Percentiles rank a stretch among this genome's conserved stretches.
phyloP scores from a whole-genome alignment of 495 filamentous ascomycete genomes.

The Penicillium nucicola region DNA sequence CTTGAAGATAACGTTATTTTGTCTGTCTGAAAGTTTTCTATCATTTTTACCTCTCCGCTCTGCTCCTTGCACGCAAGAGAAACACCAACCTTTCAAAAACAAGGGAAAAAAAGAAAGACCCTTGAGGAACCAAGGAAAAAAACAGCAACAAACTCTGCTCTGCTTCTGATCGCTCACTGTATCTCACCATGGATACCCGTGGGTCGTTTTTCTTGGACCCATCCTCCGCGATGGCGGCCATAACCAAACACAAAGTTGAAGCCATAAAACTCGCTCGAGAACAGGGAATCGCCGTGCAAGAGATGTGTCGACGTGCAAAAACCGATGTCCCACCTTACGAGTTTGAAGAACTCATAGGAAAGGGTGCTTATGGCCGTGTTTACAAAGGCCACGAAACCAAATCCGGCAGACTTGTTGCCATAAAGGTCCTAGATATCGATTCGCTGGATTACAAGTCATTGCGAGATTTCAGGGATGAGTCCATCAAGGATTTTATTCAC shows the following conservation, averaged over 20 bases:
- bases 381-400: conserved; percentile 70
- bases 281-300: conserved; percentile 44
- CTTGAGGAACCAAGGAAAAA: too few species aligned
- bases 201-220: conserved; percentile 40
- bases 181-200: conserved; percentile 28
- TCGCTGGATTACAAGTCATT: conserved; percentile 68
- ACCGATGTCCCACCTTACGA: conserved; percentile 60
- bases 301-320: conserved; percentile 48
- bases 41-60: too few species aligned
- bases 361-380: conserved; percentile 92
- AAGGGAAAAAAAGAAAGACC: too few species aligned
- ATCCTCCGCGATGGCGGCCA: conserved; percentile 44
- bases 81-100: too few species aligned
- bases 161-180: background rate
- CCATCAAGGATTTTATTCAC: conserved; percentile 80
- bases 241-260: conserved; percentile 47
- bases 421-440: conserved; percentile 97
- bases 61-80: too few species aligned
- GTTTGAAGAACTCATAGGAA: conserved; percentile 88
- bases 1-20: too few species aligned
- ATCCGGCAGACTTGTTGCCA: conserved; percentile 69
- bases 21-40: too few species aligned
- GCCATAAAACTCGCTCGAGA: conserved; percentile 49
- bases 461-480: conserved; percentile 70
- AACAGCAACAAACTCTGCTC: background rate